Evolutionary conservation across 2,329 filamentous ascomycete species (phyloP), one percentile per base, ranked within the genome.

Genomic region (Phaeosphaeria sp.): DNA sequence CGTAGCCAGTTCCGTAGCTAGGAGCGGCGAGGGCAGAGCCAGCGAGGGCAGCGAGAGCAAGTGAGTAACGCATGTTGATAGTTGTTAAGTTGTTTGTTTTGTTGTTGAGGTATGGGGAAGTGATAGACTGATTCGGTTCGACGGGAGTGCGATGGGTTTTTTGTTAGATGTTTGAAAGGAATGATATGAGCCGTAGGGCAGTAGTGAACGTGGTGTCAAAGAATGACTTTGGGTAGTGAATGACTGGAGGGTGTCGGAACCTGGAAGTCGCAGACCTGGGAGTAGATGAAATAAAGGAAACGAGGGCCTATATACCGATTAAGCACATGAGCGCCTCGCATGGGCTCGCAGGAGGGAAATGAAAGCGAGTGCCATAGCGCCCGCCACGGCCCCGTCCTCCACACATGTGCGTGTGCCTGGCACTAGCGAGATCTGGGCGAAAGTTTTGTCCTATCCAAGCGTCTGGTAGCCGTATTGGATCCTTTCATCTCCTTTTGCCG

Each of bases 221-320:
- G 63, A 71, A 58, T 71, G 69, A 73, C 68, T 62, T 62, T 60
- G 50, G 50, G 56, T 58, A 64, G 63, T 58, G 66, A 71, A 66
- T 65, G 68, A 66, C 57, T 64, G 65, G 55, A 60, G 60, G 51
- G 33, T 54, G 60, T 67, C 65, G 68, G 63, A 70, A 71, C 67
- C 70, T 72, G 68, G 69, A 71, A 72, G 70, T 73, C 71, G 67
- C 71, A 73, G 68, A 72, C 70, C 70, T 72, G 68, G 52, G 52
- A 54, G 48, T 48, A 57, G 50, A 54, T 56, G 52, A 59, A 56
- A 59, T 49, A 53, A 66, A 62, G 67, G 59, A 59, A 65, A 54
- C 60, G 59, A 66, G 60, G 60, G 61, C 27, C 65, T 69, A 69
- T 71, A 71, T 71, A 71, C 66, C 57, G 54, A 46, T 46, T 55